These are phyloP conservation scores for Pseudozyma pruni DNA, from an alignment of 1,284 basidiomycete genomes.

Conservation along the genomic window DNA sequence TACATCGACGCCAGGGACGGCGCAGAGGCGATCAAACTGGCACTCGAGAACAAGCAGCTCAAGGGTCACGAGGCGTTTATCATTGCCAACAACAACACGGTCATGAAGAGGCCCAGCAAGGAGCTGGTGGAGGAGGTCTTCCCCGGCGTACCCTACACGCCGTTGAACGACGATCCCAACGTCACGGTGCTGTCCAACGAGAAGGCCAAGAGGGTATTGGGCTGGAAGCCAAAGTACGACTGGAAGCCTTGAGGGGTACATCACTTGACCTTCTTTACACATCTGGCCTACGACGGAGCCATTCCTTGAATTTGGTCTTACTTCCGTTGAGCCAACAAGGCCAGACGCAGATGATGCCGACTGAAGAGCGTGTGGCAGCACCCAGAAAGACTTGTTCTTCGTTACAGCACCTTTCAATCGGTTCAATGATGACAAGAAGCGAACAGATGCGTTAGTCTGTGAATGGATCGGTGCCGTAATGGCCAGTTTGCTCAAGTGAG, in stretches of 20 bases:
- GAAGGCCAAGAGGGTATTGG: constrained; percentile 68
- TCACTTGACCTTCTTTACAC: background rate
- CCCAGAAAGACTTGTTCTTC: no score
- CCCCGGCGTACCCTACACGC: constrained; percentile 62
- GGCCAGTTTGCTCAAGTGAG: no score
- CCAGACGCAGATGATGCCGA: no score
- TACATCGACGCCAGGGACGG: constrained; percentile 69
- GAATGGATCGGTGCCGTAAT: no score
- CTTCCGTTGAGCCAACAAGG: no score
- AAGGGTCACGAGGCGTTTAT: constrained; percentile 69
- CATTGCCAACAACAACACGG: constrained; percentile 69
- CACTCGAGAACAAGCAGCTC: constrained; percentile 57
- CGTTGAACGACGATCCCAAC: constrained; percentile 45
- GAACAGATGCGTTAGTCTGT: no score
- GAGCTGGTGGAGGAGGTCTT: constrained; percentile 68
- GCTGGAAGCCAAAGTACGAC: constrained; percentile 66
- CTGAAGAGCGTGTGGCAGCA: no score
- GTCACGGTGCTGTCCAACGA: constrained; percentile 65
- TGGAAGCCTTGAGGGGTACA: constrained; percentile 49
- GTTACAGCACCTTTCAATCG: no score
- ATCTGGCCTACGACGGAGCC: no score
- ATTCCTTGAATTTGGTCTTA: no score
- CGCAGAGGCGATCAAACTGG: constrained; percentile 68
- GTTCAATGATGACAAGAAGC: no score
- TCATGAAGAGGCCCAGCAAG: constrained; percentile 62